phyloP scores from a whole-genome alignment of 2,329 filamentous ascomycete species.

The Dactylonectria estremocensis region DNA sequence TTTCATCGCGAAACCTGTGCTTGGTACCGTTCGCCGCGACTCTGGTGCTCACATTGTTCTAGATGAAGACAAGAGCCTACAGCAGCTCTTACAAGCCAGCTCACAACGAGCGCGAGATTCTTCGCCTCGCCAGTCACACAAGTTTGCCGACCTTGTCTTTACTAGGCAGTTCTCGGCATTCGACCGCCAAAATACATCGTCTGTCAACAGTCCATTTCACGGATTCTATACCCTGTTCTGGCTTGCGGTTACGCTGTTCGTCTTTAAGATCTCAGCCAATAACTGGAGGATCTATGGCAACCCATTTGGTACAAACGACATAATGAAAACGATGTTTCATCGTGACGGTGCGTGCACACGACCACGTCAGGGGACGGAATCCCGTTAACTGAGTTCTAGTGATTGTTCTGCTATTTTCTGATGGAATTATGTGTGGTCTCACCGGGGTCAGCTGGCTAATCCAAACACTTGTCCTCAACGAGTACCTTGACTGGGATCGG shows the following conservation, averaged over 20 bases:
- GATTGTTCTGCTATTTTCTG: slow-evolving; percentile 71
- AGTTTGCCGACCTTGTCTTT: slow-evolving; percentile 73
- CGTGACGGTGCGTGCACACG: slow-evolving; percentile 59
- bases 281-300: slow-evolving; percentile 81
- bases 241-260: slow-evolving; percentile 77
- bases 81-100: slow-evolving; percentile 47
- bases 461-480: slow-evolving; percentile 72
- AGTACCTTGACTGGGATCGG: slow-evolving; percentile 77
- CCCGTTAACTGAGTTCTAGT: slow-evolving; percentile 52
- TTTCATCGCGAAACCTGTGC: slow-evolving; percentile 11
- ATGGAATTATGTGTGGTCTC: slow-evolving; percentile 77
- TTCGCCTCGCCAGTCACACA: slow-evolving; percentile 38
- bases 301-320: slow-evolving; percentile 79
- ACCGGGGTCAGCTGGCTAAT: slow-evolving; percentile 77
- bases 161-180: slow-evolving; percentile 82
- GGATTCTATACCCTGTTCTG: slow-evolving; percentile 88
- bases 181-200: slow-evolving; percentile 77
- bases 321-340: slow-evolving; percentile 77
- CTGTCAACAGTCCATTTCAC: slow-evolving; percentile 79
- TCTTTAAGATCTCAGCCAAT: slow-evolving; percentile 75
- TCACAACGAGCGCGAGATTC: slow-evolving; percentile 44
- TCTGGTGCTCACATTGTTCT: slow-evolving; percentile 47
- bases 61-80: slow-evolving; percentile 49
- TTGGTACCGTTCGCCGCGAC: slow-evolving; percentile 32
- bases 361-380: neutral